These are phyloP conservation scores for Durotheca rogersii DNA, from an alignment of 495 filamentous ascomycete species.

Conservation along the genomic window DNA sequence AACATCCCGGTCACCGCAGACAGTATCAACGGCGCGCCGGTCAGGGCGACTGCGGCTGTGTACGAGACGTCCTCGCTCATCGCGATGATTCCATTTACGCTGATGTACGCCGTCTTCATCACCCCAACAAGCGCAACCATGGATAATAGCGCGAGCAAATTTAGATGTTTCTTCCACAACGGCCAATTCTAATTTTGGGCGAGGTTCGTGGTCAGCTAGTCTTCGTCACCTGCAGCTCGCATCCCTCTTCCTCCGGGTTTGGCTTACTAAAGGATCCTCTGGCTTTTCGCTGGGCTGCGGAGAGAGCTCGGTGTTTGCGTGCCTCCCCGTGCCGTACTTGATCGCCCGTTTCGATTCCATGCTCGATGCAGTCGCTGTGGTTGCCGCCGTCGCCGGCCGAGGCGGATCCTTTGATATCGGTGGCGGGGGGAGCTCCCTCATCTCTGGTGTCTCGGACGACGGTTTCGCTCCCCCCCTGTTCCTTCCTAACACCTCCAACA, in stretches of 20 bases:
- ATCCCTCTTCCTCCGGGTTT: too few species aligned
- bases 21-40: constrained; percentile 50
- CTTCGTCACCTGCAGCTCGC: not conserved
- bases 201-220: not conserved
- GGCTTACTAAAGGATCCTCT: constrained; percentile 51
- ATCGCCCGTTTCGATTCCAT: constrained; percentile 40
- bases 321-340: constrained; percentile 50
- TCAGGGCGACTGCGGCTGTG: constrained; percentile 46
- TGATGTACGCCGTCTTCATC: constrained; percentile 53
- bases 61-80: constrained; percentile 45
- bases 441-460: constrained; percentile 6
- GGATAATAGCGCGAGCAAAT: constrained; percentile 44
- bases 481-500: constrained; percentile 1
- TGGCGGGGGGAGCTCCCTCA: constrained; percentile 9
- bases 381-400: constrained; percentile 34
- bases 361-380: constrained; percentile 32
- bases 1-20: constrained; percentile 45
- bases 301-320: constrained; percentile 46
- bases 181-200: constrained; percentile 53
- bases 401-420: constrained; percentile 26
- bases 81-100: constrained; percentile 46
- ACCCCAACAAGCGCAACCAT: constrained; percentile 44
- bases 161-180: constrained; percentile 50
- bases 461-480: constrained; percentile 12
- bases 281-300: constrained; percentile 52